phyloP scores from a whole-genome alignment of 225 moss, liverwort and hornwort genomes.

The Marchantia paleacea region DNA sequence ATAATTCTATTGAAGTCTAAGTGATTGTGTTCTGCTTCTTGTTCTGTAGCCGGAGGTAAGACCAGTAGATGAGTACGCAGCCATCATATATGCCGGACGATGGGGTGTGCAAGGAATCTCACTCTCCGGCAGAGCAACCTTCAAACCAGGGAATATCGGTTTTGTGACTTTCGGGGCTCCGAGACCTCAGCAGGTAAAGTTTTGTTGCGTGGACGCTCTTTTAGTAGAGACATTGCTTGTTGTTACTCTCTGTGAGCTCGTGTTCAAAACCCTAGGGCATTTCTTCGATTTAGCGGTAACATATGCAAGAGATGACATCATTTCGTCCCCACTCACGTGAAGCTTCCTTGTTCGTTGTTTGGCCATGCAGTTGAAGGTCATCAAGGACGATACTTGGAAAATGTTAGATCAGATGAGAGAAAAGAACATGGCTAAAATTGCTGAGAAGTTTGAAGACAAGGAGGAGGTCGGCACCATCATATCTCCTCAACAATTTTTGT shows the following conservation, averaged over 20 bases:
- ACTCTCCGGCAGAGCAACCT: conserved; percentile 87
- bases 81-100: conserved; percentile 77
- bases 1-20: neutral
- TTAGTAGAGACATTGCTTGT: neutral
- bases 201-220: conserved; percentile 4
- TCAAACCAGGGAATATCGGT: conserved; percentile 91
- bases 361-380: conserved; percentile 69
- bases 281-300: neutral
- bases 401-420: conserved; percentile 76
- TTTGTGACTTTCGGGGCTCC: conserved; percentile 93
- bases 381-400: conserved; percentile 80
- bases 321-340: neutral
- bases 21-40: neutral
- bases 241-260: neutral
- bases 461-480: conserved; percentile 66
- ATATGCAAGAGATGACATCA: neutral
- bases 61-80: conserved; percentile 80
- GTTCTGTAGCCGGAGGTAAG: conserved; percentile 65
- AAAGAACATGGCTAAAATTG: conserved; percentile 43
- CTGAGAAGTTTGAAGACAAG: conserved; percentile 56
- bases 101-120: conserved; percentile 97
- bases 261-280: neutral
- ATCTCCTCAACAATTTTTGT: conserved; percentile 91
- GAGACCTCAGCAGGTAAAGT: conserved; percentile 76
- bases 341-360: neutral